Evolutionary conservation across 345 rosid genomes (phyloP).

Genomic region (Salix caprea): DNA sequence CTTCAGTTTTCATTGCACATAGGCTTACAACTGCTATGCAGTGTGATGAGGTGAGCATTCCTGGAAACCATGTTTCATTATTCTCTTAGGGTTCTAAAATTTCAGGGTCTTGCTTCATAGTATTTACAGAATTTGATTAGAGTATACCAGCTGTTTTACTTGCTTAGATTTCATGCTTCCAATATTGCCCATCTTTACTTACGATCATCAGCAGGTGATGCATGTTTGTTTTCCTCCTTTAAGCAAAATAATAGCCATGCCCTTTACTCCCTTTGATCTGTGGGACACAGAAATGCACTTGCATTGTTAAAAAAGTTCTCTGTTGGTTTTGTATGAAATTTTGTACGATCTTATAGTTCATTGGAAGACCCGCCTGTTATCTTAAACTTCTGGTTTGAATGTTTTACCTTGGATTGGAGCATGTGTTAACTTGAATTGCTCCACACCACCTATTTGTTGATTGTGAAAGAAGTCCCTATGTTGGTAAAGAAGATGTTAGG

Average conservation of each 20-base stretch:
- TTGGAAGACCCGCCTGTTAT: not conserved
- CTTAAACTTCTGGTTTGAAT: not conserved
- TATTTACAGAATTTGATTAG: not conserved
- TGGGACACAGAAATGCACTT: not conserved
- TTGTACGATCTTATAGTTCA: not conserved
- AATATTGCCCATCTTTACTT: not conserved
- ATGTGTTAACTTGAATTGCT: not conserved
- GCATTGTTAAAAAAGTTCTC: not conserved
- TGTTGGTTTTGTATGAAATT: not conserved
- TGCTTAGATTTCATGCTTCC: not conserved
- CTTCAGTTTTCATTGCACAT: slow-evolving; percentile 92
- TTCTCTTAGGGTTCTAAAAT: not conserved
- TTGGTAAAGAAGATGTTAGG: not conserved
- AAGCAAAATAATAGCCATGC: not conserved
- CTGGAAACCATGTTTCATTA: not conserved
- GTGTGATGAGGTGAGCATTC: slow-evolving; percentile 73
- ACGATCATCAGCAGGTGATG: not conserved
- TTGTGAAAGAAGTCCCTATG: not conserved
- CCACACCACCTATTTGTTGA: not conserved
- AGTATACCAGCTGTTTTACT: not conserved
- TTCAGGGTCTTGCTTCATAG: not conserved
- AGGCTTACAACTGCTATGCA: slow-evolving; percentile 99
- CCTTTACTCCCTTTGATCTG: not conserved
- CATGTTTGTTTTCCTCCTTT: not conserved
- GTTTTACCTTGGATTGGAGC: not conserved